Base-by-base conservation (phyloP, 129 eudicot species). In the Tagetes erecta region DNA sequence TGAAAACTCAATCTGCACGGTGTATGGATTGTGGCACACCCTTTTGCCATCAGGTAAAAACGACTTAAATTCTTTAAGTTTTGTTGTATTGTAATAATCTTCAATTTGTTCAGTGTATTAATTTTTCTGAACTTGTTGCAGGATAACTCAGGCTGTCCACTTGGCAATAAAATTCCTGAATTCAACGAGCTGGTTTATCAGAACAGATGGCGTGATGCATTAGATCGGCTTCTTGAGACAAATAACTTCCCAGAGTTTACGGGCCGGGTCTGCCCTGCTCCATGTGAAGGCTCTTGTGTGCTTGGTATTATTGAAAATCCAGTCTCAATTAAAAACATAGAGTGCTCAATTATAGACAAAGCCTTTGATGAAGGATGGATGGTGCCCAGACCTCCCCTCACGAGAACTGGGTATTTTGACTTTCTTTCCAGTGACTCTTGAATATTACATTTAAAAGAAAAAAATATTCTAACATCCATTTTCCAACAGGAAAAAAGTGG, bases 1-100 rank as follows among this genome's bases (percentile, higher is more conserved):
- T 95, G 64, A 91, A 84, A 79, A 95, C 99, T 50, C 99, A 95
- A 59, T 86, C 99, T 30, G 99, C 99, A 34, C 85, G 99, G 47
- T 95, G 99, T 59, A 95, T 95, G 99, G 99, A 95, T 78, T 95
- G 99, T 38, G 99, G 99, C 52, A 95, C 99, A 1, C 99, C 99
- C 10, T 95, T 95, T 74, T 95, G 99, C 71, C 99, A 95, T 84
- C 99, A 95, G 93, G 99, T 94, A 76, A 76, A 52, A 67, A 51
- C 56, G 3, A 53, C 11, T 38, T 59, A 13, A 13, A 6, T 3
- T 59, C 7, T 6, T 44, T 27, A 52, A 6, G 49, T 53, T 56
- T 37, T 67, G 49, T 62, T 55, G 10, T 64, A 52, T 47, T 30
- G 20, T n/a, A 8, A 67, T 8, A 38, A 10, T 6, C 13, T 71